These are phyloP conservation scores for Volvox reticuliferus DNA, from an alignment of 139 green algal genomes.

Conservation along the genomic window DNA sequence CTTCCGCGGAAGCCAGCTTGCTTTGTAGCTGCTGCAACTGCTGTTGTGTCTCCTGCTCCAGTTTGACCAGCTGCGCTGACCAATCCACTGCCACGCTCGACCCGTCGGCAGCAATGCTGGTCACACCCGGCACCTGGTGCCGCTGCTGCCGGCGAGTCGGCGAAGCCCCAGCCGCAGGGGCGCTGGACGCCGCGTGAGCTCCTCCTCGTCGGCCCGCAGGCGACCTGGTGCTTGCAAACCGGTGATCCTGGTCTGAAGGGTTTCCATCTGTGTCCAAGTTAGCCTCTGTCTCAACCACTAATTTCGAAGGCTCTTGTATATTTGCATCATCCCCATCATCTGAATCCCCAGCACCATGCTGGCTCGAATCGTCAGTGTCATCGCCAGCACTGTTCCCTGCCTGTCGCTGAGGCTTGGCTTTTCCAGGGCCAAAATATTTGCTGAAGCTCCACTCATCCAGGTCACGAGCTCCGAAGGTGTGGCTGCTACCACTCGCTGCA, in stretches of 20 bases:
- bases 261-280: background rate
- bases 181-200: background rate
- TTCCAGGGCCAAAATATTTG: slow-evolving; percentile 37
- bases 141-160: background rate
- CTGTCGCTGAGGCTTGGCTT: background rate
- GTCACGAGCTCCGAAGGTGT: background rate
- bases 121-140: background rate
- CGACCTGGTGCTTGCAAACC: background rate
- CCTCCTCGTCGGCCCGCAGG: background rate
- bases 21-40: slow-evolving; percentile 32
- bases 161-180: background rate
- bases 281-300: background rate
- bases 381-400: background rate
- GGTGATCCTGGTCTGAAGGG: background rate
- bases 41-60: slow-evolving; percentile 14
- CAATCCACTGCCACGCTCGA: background rate
- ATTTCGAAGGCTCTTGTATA: background rate
- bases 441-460: slow-evolving; percentile 47
- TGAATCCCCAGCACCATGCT: background rate
- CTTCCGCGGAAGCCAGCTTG: slow-evolving; percentile 28
- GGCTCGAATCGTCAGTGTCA: background rate
- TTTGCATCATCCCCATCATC: background rate
- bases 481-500: background rate
- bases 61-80: background rate
- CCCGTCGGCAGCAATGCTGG: background rate